phyloP scores from a whole-genome alignment of 2,329 filamentous ascomycete genomes.

The Phyllosticta citribraziliensis region DNA sequence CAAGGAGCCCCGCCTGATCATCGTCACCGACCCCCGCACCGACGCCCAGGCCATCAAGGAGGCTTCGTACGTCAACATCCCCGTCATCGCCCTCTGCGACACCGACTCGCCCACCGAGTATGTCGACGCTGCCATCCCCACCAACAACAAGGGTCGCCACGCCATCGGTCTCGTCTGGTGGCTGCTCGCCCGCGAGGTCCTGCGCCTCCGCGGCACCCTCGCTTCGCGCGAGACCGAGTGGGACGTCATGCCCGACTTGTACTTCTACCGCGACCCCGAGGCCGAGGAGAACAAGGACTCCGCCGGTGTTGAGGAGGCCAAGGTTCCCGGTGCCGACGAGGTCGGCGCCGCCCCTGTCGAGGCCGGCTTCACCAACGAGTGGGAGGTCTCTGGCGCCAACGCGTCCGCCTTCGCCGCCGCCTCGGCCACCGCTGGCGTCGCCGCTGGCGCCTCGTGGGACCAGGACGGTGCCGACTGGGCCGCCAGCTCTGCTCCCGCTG shows the following conservation, averaged over 20 bases:
- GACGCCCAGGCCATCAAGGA: constrained; percentile 99
- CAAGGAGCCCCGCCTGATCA: constrained; percentile 99
- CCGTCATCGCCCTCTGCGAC: constrained; percentile 97
- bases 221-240: constrained; percentile 92
- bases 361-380: constrained; percentile 70
- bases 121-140: constrained; percentile 98
- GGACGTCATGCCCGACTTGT: constrained; percentile 99
- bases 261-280: constrained; percentile 99
- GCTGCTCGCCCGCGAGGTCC: constrained; percentile 99
- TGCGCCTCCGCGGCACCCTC: constrained; percentile 95
- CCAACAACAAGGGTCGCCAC: constrained; percentile 99
- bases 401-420: constrained; percentile 60
- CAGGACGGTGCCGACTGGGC: constrained; percentile 60
- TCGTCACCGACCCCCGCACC: constrained; percentile 99
- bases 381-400: constrained; percentile 63
- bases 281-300: constrained; percentile 97
- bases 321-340: constrained; percentile 77
- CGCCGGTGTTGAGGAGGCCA: constrained; percentile 70
- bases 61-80: constrained; percentile 99
- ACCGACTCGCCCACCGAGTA: constrained; percentile 99
- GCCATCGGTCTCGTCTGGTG: constrained; percentile 98
- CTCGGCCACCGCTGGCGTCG: constrained; percentile 45
- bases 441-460: constrained; percentile 55
- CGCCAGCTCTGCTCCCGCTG: constrained; percentile 40
- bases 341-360: constrained; percentile 70